phyloP scores from a whole-genome alignment of 768 basidiomycete genomes.

The Suillus tomentosus region DNA sequence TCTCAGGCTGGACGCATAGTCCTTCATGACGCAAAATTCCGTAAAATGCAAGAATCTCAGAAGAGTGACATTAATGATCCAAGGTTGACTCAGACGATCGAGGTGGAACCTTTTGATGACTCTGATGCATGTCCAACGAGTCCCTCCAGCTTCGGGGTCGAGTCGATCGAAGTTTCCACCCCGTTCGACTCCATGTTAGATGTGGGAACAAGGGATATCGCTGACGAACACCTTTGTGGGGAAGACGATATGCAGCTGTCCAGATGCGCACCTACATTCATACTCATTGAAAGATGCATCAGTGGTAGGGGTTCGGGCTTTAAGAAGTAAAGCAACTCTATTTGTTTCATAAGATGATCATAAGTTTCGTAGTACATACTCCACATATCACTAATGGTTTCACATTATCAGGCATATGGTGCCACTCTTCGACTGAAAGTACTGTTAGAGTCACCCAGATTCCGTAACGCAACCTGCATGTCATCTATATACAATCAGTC shows the following conservation, averaged over 20 bases:
- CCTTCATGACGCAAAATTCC: neutral
- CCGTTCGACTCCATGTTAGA: neutral
- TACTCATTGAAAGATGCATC: neutral
- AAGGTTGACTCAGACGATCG: neutral
- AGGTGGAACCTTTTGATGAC: neutral
- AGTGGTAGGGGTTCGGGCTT: neutral
- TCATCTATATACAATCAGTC: too few species aligned
- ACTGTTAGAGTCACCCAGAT: neutral
- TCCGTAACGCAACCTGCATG: neutral
- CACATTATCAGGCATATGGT: neutral
- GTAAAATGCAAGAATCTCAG: neutral
- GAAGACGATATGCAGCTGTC: neutral
- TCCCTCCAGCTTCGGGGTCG: neutral
- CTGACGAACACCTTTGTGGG: neutral
- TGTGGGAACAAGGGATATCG: neutral
- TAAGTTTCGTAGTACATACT: neutral
- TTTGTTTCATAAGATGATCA: neutral
- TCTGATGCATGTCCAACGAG: neutral
- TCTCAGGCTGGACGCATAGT: constrained; percentile 1
- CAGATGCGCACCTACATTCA: neutral
- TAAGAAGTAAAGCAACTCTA: neutral
- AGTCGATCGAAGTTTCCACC: neutral
- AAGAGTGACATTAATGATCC: neutral
- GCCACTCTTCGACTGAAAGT: neutral
- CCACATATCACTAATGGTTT: neutral